A percentile compares a stretch with the other conserved stretches of the same genome.
Conservation (phyloP, 768 basidiomycete genomes). For the Russula ochroleuca region DNA sequence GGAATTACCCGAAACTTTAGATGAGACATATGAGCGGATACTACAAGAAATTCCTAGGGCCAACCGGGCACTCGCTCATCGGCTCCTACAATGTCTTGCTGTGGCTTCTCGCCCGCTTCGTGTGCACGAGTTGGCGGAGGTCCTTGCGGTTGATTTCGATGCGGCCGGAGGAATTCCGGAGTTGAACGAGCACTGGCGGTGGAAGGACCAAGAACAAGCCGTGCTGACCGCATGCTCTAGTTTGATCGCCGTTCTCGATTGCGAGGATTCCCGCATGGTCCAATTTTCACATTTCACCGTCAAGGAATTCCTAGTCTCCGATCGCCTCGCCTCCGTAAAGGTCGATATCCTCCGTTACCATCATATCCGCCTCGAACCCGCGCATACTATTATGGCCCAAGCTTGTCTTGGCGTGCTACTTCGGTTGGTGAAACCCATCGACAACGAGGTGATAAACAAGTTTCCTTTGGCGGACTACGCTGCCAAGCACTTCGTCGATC, state of each 20-base stretch:
- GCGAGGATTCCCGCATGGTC: not conserved
- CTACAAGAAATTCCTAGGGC: not conserved
- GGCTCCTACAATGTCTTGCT: not conserved
- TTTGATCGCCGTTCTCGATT: not conserved
- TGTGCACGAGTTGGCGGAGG: not conserved
- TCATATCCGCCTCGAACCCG: conserved; percentile 1
- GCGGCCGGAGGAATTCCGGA: not conserved
- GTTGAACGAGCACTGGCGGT: not conserved
- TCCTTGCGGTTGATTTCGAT: not conserved
- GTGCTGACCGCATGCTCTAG: not conserved
- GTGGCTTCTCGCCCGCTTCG: not conserved
- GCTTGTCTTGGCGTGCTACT: not conserved
- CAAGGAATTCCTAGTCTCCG: not conserved
- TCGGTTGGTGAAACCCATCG: not conserved
- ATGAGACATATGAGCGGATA: not conserved
- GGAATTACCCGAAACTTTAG: not conserved
- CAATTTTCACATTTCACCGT: not conserved
- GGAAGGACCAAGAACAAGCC: not conserved
- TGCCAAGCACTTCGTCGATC: conserved; percentile 1
- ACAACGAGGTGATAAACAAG: not conserved
- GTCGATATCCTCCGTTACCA: not conserved
- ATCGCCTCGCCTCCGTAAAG: not conserved
- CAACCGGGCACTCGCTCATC: not conserved
- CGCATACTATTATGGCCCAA: not conserved
- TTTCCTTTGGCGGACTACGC: not conserved